Evolutionary conservation across 2,329 filamentous ascomycete species (phyloP), one percentile per base, ranked within the genome.

Genomic region (Ophiostoma australiae): DNA sequence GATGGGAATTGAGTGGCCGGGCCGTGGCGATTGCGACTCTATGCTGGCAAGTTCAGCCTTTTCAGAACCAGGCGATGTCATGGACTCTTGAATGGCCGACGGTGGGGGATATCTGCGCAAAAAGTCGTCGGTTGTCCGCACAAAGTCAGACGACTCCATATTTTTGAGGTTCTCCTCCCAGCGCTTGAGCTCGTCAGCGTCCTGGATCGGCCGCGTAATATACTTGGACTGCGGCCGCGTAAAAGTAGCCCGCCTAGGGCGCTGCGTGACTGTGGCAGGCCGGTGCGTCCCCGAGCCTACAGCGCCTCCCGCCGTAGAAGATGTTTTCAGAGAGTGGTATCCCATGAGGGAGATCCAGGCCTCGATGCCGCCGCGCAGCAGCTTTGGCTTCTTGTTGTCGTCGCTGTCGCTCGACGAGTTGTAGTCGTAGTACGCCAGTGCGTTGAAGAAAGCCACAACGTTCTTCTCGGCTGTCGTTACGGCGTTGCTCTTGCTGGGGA

Each of bases 281-380:
- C 70, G 66, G 1, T 52, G 31, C 1, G 52, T 44, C 3, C 67
- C 70, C 69, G 8, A 58, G n/a, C 23, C 23, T 58, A n/a, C 52
- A 58, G 52, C 73, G 15, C 52, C 52, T 31, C 52, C 52, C n/a
- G 52, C 74, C 13, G 74, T 76, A 17, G 74, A 73, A 4, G 82
- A 84, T 13, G 80, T 80, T 72, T 84, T 81, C 10, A 89, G 81
- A 0, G 90, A 89, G 70, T 89, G 85, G 15, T 83, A 81, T 1
- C 95, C 94, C 76, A 97, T 84, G n/a, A 95, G 80, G 76, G 95
- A 90, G 23, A 89, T 82, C 95, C 95, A 99, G 4, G 93, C 91
- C 75, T 94, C 88, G 13, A 99, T 79, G 0, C 95, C 95, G 23
- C 95, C 95, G 69, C 86, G 83, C 1, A 99, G 82, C 41, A 99